A percentile compares a stretch with the other conserved stretches of the same genome.
Evolutionary conservation across 371 early-diverging fungal genomes (phyloP).

Genomic region (Mortierella sp.): DNA sequence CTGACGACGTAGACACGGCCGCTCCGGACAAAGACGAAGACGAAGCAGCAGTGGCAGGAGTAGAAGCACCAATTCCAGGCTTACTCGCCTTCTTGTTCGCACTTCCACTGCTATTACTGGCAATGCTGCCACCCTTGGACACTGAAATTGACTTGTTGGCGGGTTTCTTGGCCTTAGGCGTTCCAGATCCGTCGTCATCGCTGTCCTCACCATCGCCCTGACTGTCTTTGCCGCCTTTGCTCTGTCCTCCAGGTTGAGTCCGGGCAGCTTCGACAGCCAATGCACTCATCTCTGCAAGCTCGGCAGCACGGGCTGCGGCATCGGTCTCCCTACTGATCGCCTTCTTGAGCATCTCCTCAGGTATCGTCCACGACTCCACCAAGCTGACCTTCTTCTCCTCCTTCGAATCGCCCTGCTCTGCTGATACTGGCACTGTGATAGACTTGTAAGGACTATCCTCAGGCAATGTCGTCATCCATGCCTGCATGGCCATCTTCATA

Average conservation of each 20-base stretch:
- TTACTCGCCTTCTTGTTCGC: conserved; percentile 15
- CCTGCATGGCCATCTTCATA: conserved; percentile 40
- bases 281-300: conserved; percentile 47
- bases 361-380: conserved; percentile 38
- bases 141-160: not conserved
- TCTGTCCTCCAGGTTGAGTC: conserved; percentile 50
- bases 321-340: conserved; percentile 30
- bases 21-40: not conserved
- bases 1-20: not conserved
- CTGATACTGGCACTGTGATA: not conserved
- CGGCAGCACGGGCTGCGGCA: conserved; percentile 23
- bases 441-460: conserved; percentile 39
- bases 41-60: not conserved
- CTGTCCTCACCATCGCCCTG: conserved; percentile 47
- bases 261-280: conserved; percentile 53
- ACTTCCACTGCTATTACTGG: not conserved
- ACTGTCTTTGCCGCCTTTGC: conserved; percentile 39
- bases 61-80: not conserved
- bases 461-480: conserved; percentile 40
- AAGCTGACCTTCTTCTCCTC: not conserved
- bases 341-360: conserved; percentile 36
- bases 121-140: conserved; percentile 6
- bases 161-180: conserved; percentile 25
- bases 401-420: not conserved
- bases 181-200: conserved; percentile 36